These are phyloP conservation scores for Petrea volubilis DNA, from an alignment of 257 asterid genomes.

Conservation along the genomic window DNA sequence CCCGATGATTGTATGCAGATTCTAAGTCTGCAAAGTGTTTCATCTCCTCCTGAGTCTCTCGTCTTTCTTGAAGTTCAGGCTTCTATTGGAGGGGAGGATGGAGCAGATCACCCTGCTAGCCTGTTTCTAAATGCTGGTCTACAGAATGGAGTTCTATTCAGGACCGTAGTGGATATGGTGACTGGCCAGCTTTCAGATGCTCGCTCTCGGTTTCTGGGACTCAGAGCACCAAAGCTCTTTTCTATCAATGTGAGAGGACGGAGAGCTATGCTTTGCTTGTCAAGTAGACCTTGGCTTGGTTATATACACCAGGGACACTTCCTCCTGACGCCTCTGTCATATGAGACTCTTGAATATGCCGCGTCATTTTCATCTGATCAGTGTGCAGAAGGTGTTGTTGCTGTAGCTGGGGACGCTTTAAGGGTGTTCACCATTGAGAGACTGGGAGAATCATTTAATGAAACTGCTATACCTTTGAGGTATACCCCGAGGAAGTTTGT, in stretches of 20 bases:
- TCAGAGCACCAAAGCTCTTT: conserved; percentile 90
- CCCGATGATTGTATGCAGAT: conserved; percentile 98
- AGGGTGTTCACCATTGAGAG: conserved; percentile 96
- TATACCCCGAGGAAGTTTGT: conserved; percentile 97
- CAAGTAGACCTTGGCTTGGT: conserved; percentile 99
- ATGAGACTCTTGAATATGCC: conserved; percentile 94
- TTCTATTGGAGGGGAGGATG: conserved; percentile 97
- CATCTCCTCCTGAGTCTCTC: conserved; percentile 96
- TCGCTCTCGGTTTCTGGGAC: conserved; percentile 95
- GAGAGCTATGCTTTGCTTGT: conserved; percentile 95
- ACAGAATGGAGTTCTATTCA: conserved; percentile 89
- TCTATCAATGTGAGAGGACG: conserved; percentile 87
- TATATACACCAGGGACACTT: conserved; percentile 98
- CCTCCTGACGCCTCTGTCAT: conserved; percentile 91
- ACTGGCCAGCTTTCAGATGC: conserved; percentile 99
- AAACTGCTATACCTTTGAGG: conserved; percentile 85
- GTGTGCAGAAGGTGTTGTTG: conserved; percentile 99
- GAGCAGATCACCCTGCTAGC: conserved; percentile 99
- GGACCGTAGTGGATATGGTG: conserved; percentile 99
- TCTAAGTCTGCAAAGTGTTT: conserved; percentile 93
- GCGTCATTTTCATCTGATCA: conserved; percentile 98
- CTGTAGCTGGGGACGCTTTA: conserved; percentile 98
- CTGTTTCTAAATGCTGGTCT: conserved; percentile 93
- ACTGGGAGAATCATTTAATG: conserved; percentile 95
- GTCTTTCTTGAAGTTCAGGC: conserved; percentile 98